Evolutionary conservation across 225 moss, liverwort and hornwort species (phyloP).

Genomic region (Pseudoscleropodium purum): DNA sequence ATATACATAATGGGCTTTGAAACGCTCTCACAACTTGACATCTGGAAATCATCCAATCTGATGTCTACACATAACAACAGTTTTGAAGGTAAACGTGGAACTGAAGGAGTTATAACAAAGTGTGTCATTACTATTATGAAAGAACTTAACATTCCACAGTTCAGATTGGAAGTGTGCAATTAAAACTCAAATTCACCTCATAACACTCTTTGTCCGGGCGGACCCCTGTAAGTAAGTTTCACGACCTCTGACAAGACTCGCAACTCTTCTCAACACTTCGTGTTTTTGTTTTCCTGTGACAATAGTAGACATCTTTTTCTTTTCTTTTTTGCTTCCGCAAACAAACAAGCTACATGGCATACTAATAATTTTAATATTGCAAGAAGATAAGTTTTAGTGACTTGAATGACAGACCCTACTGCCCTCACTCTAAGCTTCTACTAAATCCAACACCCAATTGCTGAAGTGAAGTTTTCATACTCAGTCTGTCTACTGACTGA

Average conservation of each 20-base stretch:
- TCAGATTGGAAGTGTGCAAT: neutral
- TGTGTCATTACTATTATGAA: neutral
- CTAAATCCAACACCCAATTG: neutral
- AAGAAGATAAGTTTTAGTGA: neutral
- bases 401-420: neutral
- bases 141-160: neutral
- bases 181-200: neutral
- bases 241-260: too few species aligned
- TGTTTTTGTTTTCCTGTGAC: too few species aligned
- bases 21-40: neutral
- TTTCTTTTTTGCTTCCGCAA: neutral
- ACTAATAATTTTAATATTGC: neutral
- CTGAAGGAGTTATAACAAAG: neutral
- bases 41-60: neutral
- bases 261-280: too few species aligned
- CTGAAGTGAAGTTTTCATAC: neutral
- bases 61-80: neutral
- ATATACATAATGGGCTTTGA: neutral
- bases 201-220: too few species aligned
- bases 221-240: neutral
- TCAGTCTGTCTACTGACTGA: too few species aligned
- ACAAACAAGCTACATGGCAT: neutral
- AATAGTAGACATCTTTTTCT: neutral
- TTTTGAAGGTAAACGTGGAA: too few species aligned
- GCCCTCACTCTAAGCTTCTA: neutral